These are phyloP conservation scores for Zasmidium cellare DNA, from an alignment of 2,329 filamentous ascomycete species.

Conservation along the genomic window DNA sequence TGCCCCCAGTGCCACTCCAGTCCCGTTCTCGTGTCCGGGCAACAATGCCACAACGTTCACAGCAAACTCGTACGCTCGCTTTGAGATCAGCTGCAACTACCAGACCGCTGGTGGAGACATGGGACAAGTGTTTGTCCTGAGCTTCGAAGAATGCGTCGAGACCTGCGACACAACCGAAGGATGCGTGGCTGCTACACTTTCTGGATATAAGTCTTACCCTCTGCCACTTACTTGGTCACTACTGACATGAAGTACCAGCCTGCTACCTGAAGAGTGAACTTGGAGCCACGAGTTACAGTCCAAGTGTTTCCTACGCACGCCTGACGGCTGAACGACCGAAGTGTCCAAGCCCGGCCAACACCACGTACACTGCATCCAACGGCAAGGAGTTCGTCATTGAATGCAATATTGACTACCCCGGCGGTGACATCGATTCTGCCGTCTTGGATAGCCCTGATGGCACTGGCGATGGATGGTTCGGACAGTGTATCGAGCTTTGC, in stretches of 20 bases:
- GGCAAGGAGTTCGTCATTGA: conserved; percentile 26
- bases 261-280: conserved; percentile 11
- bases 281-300: neutral
- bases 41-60: conserved; percentile 21
- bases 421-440: conserved; percentile 23
- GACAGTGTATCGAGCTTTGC: conserved; percentile 27
- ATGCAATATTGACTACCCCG: conserved; percentile 31
- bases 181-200: conserved; percentile 29
- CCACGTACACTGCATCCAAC: conserved; percentile 19
- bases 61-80: conserved; percentile 16
- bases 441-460: conserved; percentile 10
- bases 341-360: conserved; percentile 24
- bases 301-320: conserved; percentile 4
- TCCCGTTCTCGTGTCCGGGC: neutral
- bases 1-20: neutral
- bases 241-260: neutral
- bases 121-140: conserved; percentile 12
- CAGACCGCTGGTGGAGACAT: conserved; percentile 31
- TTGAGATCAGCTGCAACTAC: conserved; percentile 26
- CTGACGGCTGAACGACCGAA: neutral
- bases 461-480: conserved; percentile 10
- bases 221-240: too few relatives aligned
- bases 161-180: conserved; percentile 21
- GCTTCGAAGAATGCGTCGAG: conserved; percentile 25
- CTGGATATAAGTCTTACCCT: conserved; percentile 8